Evolutionary conservation across 495 filamentous ascomycete species (phyloP), one percentile per base, ranked within the genome.

Genomic region (Penicillium ucsense): DNA sequence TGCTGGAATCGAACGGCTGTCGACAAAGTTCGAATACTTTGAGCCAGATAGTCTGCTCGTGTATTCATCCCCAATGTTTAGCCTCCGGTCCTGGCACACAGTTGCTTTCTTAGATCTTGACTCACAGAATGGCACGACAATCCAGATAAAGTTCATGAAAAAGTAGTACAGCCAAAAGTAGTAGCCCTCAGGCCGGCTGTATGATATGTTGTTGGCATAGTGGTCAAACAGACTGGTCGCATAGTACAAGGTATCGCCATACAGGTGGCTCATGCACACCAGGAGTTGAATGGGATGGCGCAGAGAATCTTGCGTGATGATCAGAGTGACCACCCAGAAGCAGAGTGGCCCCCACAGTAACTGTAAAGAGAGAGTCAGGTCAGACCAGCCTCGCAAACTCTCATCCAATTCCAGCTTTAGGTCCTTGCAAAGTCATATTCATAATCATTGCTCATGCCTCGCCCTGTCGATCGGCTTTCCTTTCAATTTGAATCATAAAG

Each of bases 111-210:
- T 27, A 40, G 27, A 45, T n/a, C 30, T 43, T 3, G 30, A 70
- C 77, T 59, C 59, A 80, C 77, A 64, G 30, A 63, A 61, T 3
- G 89, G 89, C 49, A 94, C 76, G 9, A 92, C 71, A 33, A 83
- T 87, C 89, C 89, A 95, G 44, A 89, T 85, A 40, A 80, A 72
- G 59, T 95, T 95, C 78, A 94, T 84, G 11, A 84, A 74, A 20
- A 89, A 78, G 58, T 86, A 95, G 60, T 95, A 95, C 9, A 82
- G 64, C 88, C 88, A 95, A 60, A 86, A 94, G 60, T 94, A 95
- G 49, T 82, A 75, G 4, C 71, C 59, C 64, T 94, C 89, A 4
- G 89, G 86, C 48, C 88, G 73, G 53, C 80, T 86, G 60, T 88
- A 85, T 4, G 73, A 68, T 4, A 73, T 53, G 0, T 74, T 74